phyloP scores from a whole-genome alignment of 1,284 basidiomycete species.

The Microbotryum lychnidis-dioicae region DNA sequence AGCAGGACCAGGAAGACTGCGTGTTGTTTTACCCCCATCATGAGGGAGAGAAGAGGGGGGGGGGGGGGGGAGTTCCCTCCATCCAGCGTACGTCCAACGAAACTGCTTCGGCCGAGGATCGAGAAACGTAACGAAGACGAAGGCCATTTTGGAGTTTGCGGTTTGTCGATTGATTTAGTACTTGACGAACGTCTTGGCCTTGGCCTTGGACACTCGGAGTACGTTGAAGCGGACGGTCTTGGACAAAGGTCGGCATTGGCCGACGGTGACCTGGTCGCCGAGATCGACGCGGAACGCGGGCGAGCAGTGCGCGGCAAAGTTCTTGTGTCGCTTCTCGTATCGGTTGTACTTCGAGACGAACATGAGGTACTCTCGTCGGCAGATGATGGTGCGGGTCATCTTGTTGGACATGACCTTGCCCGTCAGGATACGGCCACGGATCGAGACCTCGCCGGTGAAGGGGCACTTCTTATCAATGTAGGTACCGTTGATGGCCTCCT shows the following conservation, averaged over 20 bases:
- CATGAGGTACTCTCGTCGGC: slow-evolving; percentile 88
- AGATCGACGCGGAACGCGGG: slow-evolving; percentile 82
- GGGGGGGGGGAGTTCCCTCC: no score
- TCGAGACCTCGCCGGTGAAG: slow-evolving; percentile 70
- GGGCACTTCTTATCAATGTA: slow-evolving; percentile 97
- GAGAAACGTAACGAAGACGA: no score
- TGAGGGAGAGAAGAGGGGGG: no score
- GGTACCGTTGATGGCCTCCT: slow-evolving; percentile 90
- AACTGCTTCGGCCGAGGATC: no score
- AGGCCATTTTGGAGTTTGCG: no score
- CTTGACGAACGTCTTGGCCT: slow-evolving; percentile 20
- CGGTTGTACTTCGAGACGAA: slow-evolving; percentile 93
- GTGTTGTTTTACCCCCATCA: no score
- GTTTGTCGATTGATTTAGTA: background rate
- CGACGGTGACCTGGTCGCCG: slow-evolving; percentile 92
- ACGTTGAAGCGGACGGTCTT: slow-evolving; percentile 68
- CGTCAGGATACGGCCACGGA: slow-evolving; percentile 97
- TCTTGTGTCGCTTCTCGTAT: slow-evolving; percentile 66
- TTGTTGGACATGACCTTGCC: slow-evolving; percentile 97
- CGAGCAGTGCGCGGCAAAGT: slow-evolving; percentile 92
- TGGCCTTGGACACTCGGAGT: slow-evolving; percentile 22
- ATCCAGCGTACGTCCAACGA: no score
- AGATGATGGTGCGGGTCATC: slow-evolving; percentile 98
- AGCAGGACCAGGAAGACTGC: no score
- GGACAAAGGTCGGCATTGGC: slow-evolving; percentile 97